These are phyloP conservation scores for Pseudoperonospora humuli DNA, from an alignment of 352 stramenopile genomes.

Conservation along the genomic window DNA sequence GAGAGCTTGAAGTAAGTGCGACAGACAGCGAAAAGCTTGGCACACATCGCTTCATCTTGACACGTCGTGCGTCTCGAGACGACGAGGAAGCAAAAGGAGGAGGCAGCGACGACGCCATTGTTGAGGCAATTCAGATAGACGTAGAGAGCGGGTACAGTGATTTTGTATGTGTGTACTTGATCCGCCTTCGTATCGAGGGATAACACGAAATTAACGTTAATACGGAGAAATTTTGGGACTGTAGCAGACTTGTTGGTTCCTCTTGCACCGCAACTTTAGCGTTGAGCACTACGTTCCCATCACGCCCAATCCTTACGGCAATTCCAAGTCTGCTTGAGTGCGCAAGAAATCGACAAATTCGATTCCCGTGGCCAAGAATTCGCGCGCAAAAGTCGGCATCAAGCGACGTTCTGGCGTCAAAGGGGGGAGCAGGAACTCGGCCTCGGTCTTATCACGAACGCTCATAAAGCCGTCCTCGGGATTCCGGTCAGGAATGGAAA, in stretches of 20 bases:
- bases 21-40: constrained; percentile 39
- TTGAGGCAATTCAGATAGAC: no score
- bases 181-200: no score
- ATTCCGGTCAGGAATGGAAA: constrained; percentile 36
- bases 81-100: constrained; percentile 7
- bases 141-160: no score
- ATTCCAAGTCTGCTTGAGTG: constrained; percentile 20
- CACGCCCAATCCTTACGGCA: neutral
- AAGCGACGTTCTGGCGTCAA: constrained; percentile 48
- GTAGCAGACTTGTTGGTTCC: no score
- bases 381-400: constrained; percentile 37
- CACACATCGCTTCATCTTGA: constrained; percentile 44
- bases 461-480: constrained; percentile 41
- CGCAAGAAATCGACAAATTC: constrained; percentile 65
- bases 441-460: constrained; percentile 49
- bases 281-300: neutral
- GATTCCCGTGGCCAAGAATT: constrained; percentile 49
- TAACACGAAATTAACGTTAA: no score
- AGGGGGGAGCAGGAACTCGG: constrained; percentile 51
- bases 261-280: no score
- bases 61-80: neutral
- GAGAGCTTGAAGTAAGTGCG: constrained; percentile 30
- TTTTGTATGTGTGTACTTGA: no score
- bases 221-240: no score
- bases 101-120: neutral